Evolutionary conservation across 2,329 filamentous ascomycete species (phyloP), one percentile per base, ranked within the genome.

Genomic region (Fusarium brachygibbosum): DNA sequence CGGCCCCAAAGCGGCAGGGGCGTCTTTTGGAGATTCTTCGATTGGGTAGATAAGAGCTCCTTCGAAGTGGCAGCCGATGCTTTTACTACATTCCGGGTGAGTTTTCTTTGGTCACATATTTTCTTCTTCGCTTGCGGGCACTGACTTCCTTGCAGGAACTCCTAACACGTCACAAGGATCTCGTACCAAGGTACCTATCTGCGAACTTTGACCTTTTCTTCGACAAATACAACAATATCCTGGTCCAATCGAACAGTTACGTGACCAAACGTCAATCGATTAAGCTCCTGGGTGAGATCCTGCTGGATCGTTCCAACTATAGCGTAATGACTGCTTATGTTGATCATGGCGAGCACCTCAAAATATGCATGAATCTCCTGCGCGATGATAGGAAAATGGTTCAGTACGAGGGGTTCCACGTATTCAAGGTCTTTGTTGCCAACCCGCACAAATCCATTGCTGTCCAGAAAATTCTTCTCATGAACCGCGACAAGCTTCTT

Each of bases 371-470:
- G 96, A 98, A 97, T 79, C 85, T 99, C 63, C 84, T 99, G 65
- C 91, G 94, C 72, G 96, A 98, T 79, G 95, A 98, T 79, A 89
- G 95, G 73, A 96, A 97, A 80, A 99, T 99, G 94, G 96, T 99
- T 66, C 96, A 98, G 81, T 99, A 99, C 79, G 96, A 99, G 79
- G 96, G 94, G 10, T 99, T 99, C 79, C 96, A 99, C 78, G 95
- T 99, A 41, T 99, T 99, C 87, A 99, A 99, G 85, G 95, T 99
- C 67, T 99, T 99, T 80, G 96, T 98, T 55, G 96, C 96, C 63
- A 99, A 99, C 78, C 96, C 96, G 10, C 94, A 98, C 84, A 99
- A 99, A 82, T 97, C 93, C n/a, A 86, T 95, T 64, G 93, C 94
- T 34, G 96, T 99, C 49, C 94, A 97, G 78, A 93, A 95, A 78